Conservation (phyloP, 345 rosid species). For the Limnanthes douglasii region DNA sequence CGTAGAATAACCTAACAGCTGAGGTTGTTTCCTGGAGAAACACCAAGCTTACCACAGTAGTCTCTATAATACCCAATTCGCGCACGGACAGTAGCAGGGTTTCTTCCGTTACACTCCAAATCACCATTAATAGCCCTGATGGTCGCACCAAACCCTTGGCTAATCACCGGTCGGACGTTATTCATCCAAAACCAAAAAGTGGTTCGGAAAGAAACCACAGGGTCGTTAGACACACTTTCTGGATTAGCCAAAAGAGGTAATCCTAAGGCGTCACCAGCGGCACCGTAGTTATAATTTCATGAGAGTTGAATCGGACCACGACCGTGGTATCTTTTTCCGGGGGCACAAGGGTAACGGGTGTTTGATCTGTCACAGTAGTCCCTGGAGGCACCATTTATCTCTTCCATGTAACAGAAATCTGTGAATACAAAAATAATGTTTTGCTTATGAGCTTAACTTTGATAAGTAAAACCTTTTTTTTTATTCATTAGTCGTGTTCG, state of each 20-base stretch:
- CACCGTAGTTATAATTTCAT: constrained; percentile 44
- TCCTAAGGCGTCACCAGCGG: constrained; percentile 19
- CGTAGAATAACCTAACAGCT: no score
- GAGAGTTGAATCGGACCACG: constrained; percentile 46
- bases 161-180: constrained; percentile 18
- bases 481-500: no score
- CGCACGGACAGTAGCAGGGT: constrained; percentile 16
- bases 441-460: no score
- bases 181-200: constrained; percentile 49
- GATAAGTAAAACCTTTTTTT: no score
- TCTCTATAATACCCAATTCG: constrained; percentile 20
- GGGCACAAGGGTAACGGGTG: constrained; percentile 39
- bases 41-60: constrained; percentile 26
- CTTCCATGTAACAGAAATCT: constrained; percentile 61
- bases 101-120: constrained; percentile 27
- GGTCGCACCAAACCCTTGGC: constrained; percentile 40
- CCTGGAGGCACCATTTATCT: constrained; percentile 31
- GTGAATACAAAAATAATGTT: no score
- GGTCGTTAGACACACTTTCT: constrained; percentile 21
- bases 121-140: constrained; percentile 32
- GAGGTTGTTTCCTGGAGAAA: constrained; percentile 20
- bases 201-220: constrained; percentile 25
- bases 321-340: constrained; percentile 28
- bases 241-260: constrained; percentile 26
- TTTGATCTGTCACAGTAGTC: constrained; percentile 25